Evolutionary conservation across 1,139 yeast species (phyloP), one percentile per base, ranked within the genome.

Genomic region (Suhomyces atakaporum): DNA sequence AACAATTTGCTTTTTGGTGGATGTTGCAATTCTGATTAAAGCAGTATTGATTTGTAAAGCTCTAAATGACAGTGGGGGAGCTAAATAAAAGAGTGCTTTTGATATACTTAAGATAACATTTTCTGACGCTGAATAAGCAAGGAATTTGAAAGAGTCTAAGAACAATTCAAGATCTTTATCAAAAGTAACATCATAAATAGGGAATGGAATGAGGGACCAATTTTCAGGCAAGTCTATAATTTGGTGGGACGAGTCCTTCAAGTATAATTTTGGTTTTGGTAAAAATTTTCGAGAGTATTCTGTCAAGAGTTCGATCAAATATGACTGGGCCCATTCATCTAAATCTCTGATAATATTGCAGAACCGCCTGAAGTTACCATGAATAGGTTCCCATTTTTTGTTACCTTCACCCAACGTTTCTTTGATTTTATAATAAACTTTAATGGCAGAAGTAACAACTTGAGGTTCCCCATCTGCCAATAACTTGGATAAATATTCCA

Each of bases 321-420:
- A 58, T 0, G 74, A 60, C 52, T 85, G 92, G n/a, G 88, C 67
- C 85, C 92, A 87, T 42, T 84, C 84, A 44, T 88, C 95, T 39
- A 90, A 66, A 2, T 75, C 69, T 0, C 56, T 46, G 10, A 90
- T 45, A 11, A 75, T 59, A 1, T 71, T 53, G 46, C 95, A 80
- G 26, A 78, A 71, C 31, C 84, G 69, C 25, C 87, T 73, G 53
- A 74, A 85, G 46, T 81, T 77, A 1, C 84, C 79, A 54, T 94
- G 98, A 6, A 92, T 60, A 19, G 84, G 60, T 8, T 76, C 84
- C 61, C 86, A 73, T 31, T 75, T 68, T 31, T 77, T 77, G 0
- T 80, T 2, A 27, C 33, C 29, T 54, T 45, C 14, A 3, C 31
- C 30, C 18, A 40, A 38, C 7, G 44, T 43, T 2, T 40, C 38